Conservation (phyloP, 2,329 filamentous ascomycete genomes). For the Hysterium pulicare region DNA sequence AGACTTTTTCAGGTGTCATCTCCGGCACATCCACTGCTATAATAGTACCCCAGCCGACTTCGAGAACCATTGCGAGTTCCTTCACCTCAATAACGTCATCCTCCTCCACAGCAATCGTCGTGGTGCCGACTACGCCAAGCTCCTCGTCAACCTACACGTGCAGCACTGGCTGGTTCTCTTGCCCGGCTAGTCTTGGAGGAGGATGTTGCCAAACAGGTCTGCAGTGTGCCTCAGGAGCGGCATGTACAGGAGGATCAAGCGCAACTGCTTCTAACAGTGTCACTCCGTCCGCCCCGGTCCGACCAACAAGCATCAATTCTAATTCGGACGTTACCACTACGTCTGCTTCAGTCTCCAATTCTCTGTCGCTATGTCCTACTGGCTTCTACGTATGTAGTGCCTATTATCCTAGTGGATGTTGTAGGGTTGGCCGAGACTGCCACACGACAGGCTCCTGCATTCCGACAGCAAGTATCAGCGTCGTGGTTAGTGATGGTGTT, state of each 20-base stretch:
- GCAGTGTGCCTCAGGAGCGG: conserved; percentile 39
- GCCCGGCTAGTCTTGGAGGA: conserved; percentile 46
- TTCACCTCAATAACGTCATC: conserved; percentile 18
- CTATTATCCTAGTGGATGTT: conserved; percentile 78
- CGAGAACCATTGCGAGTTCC: conserved; percentile 8
- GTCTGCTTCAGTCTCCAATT: conserved; percentile 20
- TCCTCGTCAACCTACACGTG: conserved; percentile 30
- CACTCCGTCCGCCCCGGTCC: conserved; percentile 39
- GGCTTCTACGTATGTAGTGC: conserved; percentile 91
- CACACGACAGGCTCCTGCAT: conserved; percentile 72
- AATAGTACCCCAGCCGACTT: conserved; percentile 23
- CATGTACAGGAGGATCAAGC: conserved; percentile 34
- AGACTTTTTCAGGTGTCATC: conserved; percentile 20
- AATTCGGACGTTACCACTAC: conserved; percentile 39
- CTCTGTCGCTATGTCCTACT: conserved; percentile 64
- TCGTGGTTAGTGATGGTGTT: conserved; percentile 61
- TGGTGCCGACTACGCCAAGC: conserved; percentile 32
- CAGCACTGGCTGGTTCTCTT: conserved; percentile 45
- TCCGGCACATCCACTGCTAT: conserved; percentile 24
- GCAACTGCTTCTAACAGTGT: conserved; percentile 28
- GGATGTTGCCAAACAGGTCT: conserved; percentile 48
- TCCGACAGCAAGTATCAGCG: conserved; percentile 55
- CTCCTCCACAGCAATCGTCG: conserved; percentile 37
- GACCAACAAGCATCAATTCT: conserved; percentile 39
- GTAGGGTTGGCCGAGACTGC: conserved; percentile 82